A percentile compares a stretch with the other conserved stretches of the same genome.
phyloP scores from a whole-genome alignment of 176 grass and related monocot genomes.

The Zoysia japonica region DNA sequence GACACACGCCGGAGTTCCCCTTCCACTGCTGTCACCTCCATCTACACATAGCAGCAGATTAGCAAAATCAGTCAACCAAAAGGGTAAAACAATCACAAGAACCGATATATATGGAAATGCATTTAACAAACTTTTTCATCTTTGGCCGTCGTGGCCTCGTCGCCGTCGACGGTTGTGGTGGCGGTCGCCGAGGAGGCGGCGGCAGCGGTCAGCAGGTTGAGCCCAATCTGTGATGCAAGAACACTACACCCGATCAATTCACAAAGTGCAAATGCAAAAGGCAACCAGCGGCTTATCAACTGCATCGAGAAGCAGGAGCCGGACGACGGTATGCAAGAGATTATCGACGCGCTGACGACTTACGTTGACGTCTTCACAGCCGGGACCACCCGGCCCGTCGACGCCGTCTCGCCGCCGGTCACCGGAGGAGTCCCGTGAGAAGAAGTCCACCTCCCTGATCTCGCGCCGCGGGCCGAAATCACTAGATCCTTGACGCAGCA shows the following conservation, averaged over 20 bases:
- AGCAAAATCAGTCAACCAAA: neutral
- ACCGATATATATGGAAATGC: neutral
- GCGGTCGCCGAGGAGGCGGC: neutral
- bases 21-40: conserved; percentile 29
- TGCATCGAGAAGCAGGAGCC: neutral
- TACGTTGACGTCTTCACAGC: conserved; percentile 39
- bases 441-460: conserved; percentile 60
- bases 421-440: conserved; percentile 36
- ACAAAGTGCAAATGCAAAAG: neutral
- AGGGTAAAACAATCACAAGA: neutral
- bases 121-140: conserved; percentile 32
- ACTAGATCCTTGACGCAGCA: neutral
- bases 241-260: conserved; percentile 14
- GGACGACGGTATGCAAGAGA: neutral
- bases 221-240: conserved; percentile 36
- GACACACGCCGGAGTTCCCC: conserved; percentile 39
- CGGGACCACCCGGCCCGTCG: neutral
- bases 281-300: neutral
- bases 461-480: conserved; percentile 19
- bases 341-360: conserved; percentile 9
- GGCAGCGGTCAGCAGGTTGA: conserved; percentile 38
- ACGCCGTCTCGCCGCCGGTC: neutral
- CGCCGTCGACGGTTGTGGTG: neutral
- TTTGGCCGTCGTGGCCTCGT: neutral
- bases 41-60: neutral